Percentiles rank a stretch among this genome's conserved stretches.
Evolutionary conservation across 495 filamentous ascomycete species (phyloP).

Genomic region (Sabuloglossum arenarium): DNA sequence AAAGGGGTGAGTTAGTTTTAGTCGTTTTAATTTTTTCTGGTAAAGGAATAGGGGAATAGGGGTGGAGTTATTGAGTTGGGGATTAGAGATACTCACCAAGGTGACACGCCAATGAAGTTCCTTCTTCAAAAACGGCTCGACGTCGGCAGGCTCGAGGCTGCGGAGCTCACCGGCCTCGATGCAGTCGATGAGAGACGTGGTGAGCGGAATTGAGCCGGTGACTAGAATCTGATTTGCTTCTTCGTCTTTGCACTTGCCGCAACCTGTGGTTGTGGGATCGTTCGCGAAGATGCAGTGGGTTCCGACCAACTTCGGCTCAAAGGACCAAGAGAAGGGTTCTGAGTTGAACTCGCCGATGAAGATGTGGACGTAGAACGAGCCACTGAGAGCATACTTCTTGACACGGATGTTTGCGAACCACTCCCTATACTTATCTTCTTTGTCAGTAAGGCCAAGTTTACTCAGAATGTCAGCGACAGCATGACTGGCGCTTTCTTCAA

Average conservation of each 20-base stretch:
- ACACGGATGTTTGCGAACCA: conserved; percentile 42
- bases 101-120: conserved; percentile 18
- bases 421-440: conserved; percentile 22
- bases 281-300: conserved; percentile 29
- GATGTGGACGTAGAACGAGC: conserved; percentile 34
- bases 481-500: too few relatives aligned
- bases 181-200: conserved; percentile 14
- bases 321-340: conserved; percentile 22
- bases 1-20: too few relatives aligned
- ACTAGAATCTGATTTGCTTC: not conserved
- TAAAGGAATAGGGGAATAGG: too few relatives aligned
- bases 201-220: conserved; percentile 19
- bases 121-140: conserved; percentile 14
- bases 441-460: not conserved
- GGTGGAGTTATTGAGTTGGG: not conserved
- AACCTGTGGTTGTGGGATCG: not conserved
- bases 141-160: conserved; percentile 10
- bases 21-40: too few relatives aligned
- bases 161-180: conserved; percentile 10
- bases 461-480: not conserved
- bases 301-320: conserved; percentile 27
- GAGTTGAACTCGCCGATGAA: conserved; percentile 31
- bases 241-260: not conserved
- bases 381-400: conserved; percentile 30
- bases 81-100: not conserved